Percentiles rank a stretch among this genome's conserved stretches.
Conservation (phyloP, 2,329 filamentous ascomycete species). For the Exophiala viscosa region DNA sequence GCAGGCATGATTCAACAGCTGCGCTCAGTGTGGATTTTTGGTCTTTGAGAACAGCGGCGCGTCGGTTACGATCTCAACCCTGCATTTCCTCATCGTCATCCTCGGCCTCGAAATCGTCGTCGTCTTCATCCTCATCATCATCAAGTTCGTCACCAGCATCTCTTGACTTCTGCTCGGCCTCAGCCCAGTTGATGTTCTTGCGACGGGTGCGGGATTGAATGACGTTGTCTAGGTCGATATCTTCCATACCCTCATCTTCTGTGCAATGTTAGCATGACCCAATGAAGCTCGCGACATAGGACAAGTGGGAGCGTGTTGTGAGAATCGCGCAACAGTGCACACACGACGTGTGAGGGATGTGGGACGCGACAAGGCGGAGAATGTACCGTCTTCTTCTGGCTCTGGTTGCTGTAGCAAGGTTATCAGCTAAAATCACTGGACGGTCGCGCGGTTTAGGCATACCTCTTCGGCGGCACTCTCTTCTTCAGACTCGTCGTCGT, state of each 20-base stretch:
- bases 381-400: conserved; percentile 22
- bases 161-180: conserved; percentile 79
- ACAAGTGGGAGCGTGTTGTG: too few relatives aligned
- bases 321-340: neutral
- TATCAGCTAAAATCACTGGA: conserved; percentile 2
- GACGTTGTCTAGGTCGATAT: conserved; percentile 88
- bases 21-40: neutral
- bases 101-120: conserved; percentile 34
- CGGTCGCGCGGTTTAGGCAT: neutral
- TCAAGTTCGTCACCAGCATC: conserved; percentile 68
- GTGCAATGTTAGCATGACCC: conserved; percentile 33
- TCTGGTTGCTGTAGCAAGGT: conserved; percentile 14
- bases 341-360: neutral
- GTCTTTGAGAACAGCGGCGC: neutral
- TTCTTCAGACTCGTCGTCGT: conserved; percentile 68
- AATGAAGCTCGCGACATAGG: neutral
- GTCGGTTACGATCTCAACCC: conserved; percentile 15
- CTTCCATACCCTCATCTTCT: conserved; percentile 79
- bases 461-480: conserved; percentile 61
- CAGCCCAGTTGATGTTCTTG: conserved; percentile 86
- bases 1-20: neutral
- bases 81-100: conserved; percentile 28
- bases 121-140: conserved; percentile 59
- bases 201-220: conserved; percentile 87
- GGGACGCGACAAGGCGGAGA: neutral